Base-by-base conservation (phyloP, 768 basidiomycete genomes). In the Podaxis sp. region DNA sequence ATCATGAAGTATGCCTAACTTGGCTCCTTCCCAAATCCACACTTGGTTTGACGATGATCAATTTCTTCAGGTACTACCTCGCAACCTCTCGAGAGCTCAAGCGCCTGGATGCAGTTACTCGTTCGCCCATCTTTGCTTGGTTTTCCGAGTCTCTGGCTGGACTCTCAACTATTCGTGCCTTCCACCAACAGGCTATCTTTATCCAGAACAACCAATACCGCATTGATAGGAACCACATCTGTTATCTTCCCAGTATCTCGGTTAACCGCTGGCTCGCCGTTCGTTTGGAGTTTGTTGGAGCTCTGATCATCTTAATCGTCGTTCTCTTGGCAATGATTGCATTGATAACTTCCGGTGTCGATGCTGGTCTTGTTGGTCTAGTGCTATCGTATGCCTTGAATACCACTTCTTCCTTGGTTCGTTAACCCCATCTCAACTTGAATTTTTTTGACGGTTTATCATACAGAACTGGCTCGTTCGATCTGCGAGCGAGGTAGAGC, bases 101-200 rank as follows among this genome's bases (percentile, higher is more conserved):
- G 71, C 90, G 93, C 13, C 79, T 95, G 13, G 93, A 95, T 65
- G 90, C 93, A 0, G 88, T 93, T 25, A 92, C 92, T 4, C 87
- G 91, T 40, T 93, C 91, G 0, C 95, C 95, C 1, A 93, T 98
- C 61, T 95, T 96, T 71, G 89, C 88, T 0, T 90, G 88, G 87
- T 92, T 92, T 70, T 89, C 89, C 1, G 91, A 92, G 70, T 88
- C 84, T 2, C 74, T 87, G 38, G 80, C 83, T 2, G 93, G 93
- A 5, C 72, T 93, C 38, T 86, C 90, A 0, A 94, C 91, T 2
- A 94, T 95, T 65, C 83, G 92, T 0, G 91, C 91, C 0, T 95
- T 89, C 75, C 72, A 77, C 37, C 91, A 92, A 63, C 86, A 91
- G 67, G 51, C 72, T 0, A 74, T 88, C 9, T 95, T 95, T 69